Evolutionary conservation across 129 eudicot species (phyloP).

Genomic region (Chrysanthemum lavandulifolium): DNA sequence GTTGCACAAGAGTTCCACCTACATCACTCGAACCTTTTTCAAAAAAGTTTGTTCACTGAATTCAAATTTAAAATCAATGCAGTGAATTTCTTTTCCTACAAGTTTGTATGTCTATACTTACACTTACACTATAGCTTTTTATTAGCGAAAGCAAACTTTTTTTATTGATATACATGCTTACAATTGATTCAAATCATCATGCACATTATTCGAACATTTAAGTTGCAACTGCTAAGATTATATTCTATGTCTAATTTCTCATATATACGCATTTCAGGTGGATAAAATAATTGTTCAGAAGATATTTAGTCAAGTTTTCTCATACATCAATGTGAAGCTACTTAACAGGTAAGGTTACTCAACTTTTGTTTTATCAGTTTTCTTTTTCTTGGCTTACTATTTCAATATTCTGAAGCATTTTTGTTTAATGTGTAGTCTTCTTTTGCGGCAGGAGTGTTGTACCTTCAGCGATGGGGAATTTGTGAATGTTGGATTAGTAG

Average conservation of each 20-base stretch:
- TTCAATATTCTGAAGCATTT: no score
- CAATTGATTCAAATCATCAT: no score
- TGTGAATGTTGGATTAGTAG: no score
- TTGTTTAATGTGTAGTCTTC: no score
- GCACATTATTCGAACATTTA: background rate
- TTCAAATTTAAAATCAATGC: no score
- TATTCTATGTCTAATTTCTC: background rate
- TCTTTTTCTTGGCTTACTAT: background rate
- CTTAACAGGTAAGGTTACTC: conserved; percentile 53
- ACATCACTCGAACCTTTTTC: no score
- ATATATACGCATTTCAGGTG: conserved; percentile 42
- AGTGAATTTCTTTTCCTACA: background rate
- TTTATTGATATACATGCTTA: background rate
- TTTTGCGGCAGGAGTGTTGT: no score
- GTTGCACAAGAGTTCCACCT: no score
- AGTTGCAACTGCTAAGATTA: conserved; percentile 10
- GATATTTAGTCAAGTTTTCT: conserved; percentile 64
- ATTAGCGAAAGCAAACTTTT: background rate
- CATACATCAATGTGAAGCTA: conserved; percentile 73
- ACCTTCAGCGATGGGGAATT: no score
- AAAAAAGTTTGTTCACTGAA: no score
- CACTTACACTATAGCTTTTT: background rate
- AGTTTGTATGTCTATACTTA: conserved; percentile 39
- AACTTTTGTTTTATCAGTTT: background rate
- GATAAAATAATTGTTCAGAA: conserved; percentile 74